phyloP scores from a whole-genome alignment of 2,329 filamentous ascomycete genomes.

The Fusarium abutilonis region DNA sequence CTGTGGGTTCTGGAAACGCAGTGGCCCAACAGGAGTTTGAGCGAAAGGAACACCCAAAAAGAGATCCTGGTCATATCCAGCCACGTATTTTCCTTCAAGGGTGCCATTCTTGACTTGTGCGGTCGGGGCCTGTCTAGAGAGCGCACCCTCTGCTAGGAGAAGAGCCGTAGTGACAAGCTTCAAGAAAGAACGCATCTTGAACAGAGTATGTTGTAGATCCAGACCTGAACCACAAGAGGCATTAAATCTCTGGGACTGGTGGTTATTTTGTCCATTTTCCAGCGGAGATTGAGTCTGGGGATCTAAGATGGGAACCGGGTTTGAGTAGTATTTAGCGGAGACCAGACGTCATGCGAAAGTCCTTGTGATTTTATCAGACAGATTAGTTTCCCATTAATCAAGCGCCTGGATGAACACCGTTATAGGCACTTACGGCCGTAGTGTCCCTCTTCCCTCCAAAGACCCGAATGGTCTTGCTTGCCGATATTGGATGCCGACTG shows the following conservation, averaged over 20 bases:
- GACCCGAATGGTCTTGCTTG: slow-evolving; percentile 13
- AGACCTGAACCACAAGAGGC: background rate
- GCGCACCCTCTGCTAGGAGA: slow-evolving; percentile 6
- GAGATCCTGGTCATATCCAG: slow-evolving; percentile 34
- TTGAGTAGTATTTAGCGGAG: slow-evolving; percentile 9
- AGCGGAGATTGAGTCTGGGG: background rate
- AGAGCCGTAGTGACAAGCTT: slow-evolving; percentile 16
- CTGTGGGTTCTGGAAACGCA: slow-evolving; percentile 34
- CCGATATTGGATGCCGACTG: slow-evolving; percentile 21
- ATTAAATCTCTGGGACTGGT: background rate
- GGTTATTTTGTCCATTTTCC: slow-evolving; percentile 4
- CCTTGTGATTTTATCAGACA: background rate
- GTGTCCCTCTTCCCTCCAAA: slow-evolving; percentile 8
- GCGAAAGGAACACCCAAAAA: slow-evolving; percentile 42
- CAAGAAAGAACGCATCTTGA: slow-evolving; percentile 17
- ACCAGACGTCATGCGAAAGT: slow-evolving; percentile 11
- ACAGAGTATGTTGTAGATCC: background rate
- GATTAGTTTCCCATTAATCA: too few relatives aligned
- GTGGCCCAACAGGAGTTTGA: slow-evolving; percentile 29
- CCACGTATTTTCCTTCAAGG: slow-evolving; percentile 34
- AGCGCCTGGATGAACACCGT: too few relatives aligned
- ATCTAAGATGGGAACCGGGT: background rate
- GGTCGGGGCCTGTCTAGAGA: slow-evolving; percentile 20
- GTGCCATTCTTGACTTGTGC: slow-evolving; percentile 41
- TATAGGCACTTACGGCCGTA: background rate